Conservation (phyloP, 2,329 filamentous ascomycete species). For the Ophiocordyceps polyrhachis-furcata region DNA sequence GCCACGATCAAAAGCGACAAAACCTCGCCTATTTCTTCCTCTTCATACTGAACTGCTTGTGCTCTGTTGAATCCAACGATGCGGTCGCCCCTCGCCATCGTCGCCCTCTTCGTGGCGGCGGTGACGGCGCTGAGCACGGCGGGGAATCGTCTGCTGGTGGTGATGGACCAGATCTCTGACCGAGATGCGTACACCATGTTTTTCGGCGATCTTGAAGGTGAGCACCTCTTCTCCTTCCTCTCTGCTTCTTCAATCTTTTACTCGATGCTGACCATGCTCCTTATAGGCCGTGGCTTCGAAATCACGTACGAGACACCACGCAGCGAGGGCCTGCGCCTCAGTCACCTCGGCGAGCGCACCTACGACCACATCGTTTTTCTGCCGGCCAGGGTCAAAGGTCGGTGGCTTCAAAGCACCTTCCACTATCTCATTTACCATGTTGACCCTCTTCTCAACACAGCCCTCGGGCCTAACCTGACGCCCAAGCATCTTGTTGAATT, state of each 20-base stretch:
- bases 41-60: no score
- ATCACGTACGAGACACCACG: slow-evolving; percentile 72
- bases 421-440: slow-evolving; percentile 1
- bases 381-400: slow-evolving; percentile 78
- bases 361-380: slow-evolving; percentile 87
- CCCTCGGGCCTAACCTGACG: slow-evolving; percentile 73
- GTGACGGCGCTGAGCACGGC: slow-evolving; percentile 62
- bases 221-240: slow-evolving; percentile 6
- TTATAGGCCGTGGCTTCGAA: slow-evolving; percentile 60
- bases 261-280: slow-evolving; percentile 1
- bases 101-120: slow-evolving; percentile 45
- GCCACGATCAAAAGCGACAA: no score
- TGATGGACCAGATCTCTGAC: slow-evolving; percentile 67
- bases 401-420: background rate
- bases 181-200: slow-evolving; percentile 73
- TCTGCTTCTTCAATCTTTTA: background rate
- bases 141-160: slow-evolving; percentile 65
- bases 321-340: slow-evolving; percentile 57
- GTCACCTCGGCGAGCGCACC: slow-evolving; percentile 67
- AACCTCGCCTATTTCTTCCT: background rate
- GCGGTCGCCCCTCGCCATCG: slow-evolving; percentile 55
- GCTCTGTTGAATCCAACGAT: slow-evolving; percentile 24
- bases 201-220: slow-evolving; percentile 52
- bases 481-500: slow-evolving; percentile 80
- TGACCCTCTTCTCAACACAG: slow-evolving; percentile 19